Evolutionary conservation across 2,329 filamentous ascomycete genomes (phyloP), one percentile per base, ranked within the genome.

Genomic region (Talaromyces sp.): DNA sequence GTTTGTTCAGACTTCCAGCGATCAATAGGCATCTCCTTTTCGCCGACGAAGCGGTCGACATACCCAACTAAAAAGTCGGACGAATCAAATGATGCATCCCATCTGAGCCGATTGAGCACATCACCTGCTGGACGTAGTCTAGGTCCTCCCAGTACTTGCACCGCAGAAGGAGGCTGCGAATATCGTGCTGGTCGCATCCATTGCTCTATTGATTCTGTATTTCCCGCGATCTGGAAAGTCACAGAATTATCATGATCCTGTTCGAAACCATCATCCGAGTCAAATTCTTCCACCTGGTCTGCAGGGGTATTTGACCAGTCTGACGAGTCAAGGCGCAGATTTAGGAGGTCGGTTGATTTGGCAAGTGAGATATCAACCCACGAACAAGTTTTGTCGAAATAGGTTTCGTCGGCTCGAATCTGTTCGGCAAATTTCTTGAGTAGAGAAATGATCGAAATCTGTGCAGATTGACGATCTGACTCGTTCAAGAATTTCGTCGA

Each of bases 1-100:
- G 84, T 85, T 37, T 80, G 79, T 57, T 85, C 83, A 19, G 76
- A 80, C 69, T 84, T 83, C 84, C 84, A 86, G n/a, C 74, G 77
- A 54, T 79, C 77, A 3, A 85, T 72, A 9, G 74, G 69, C 11
- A 80, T 79, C 72, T 85, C 84, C 64, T 80, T 76, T 22, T 80
- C 75, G 0, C 82, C 83, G 11, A 80, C 69, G 63, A 86, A 86
- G 10, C 84, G 78, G 69, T 87, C 84, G 25, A 82, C 74, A 66
- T 86, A 86, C 3, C 83, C 84, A 35, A 86, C 80, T 13, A 84
- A 74, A 69, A 81, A 86, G 59, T 83, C 75, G 4, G 71, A 70
- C 4, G 75, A 75, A 59, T 81, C 75, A 19, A 83, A 79, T 3
- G 72, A 75, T 1, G 78, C 70, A 68, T 85, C 83, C 82, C 83